Evolutionary conservation across 495 filamentous ascomycete species (phyloP), one percentile per base, ranked within the genome.

Genomic region (Neurospora sp.): DNA sequence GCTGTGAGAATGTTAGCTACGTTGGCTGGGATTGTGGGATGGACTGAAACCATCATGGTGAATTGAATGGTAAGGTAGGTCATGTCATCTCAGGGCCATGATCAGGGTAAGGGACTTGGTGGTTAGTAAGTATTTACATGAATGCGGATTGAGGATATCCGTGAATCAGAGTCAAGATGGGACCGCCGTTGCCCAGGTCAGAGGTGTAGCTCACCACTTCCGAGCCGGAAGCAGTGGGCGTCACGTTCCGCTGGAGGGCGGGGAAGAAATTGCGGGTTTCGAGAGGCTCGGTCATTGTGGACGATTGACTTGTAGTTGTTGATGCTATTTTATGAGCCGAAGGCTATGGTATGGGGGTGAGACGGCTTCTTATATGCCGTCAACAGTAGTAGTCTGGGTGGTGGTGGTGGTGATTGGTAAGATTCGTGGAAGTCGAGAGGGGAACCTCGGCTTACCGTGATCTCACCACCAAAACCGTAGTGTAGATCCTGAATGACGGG

Each of bases 81-180:
- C 10, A 14, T 12, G 6, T 27, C 0, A 60, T 6, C 12, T 54
- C 4, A 46, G 10, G 5, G 9, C 4, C 44, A 35, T 35, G 31
- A 35, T 35, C 31, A 23, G 7, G 5, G 5, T 41, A 5, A 41
- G 40, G 40, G 40, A 5, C 40, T 16, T 5, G 14, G 11, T 12
- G 39, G 12, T 5, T 1, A 35, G 7, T 39, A 40, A 31, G 35
- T 35, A 39, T n/a, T 46, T 70, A 78, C 77, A 76, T 78, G 66
- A 76, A 74, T 12, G 77, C 72, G 8, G 77, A 76, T 46, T 78
- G 77, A 8, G 77, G 77, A 35, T 76, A 78, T 72, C 77, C 77
- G 70, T 78, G 77, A 40, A 78, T 78, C 9, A 78, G 77, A 8
- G 75, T 75, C 20, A 78, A 42, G 42, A 78, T 74, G 38, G 73